Percentiles rank a stretch among this genome's conserved stretches.
phyloP scores from a whole-genome alignment of 2,329 filamentous ascomycete genomes.

The Metarhizium sp. region DNA sequence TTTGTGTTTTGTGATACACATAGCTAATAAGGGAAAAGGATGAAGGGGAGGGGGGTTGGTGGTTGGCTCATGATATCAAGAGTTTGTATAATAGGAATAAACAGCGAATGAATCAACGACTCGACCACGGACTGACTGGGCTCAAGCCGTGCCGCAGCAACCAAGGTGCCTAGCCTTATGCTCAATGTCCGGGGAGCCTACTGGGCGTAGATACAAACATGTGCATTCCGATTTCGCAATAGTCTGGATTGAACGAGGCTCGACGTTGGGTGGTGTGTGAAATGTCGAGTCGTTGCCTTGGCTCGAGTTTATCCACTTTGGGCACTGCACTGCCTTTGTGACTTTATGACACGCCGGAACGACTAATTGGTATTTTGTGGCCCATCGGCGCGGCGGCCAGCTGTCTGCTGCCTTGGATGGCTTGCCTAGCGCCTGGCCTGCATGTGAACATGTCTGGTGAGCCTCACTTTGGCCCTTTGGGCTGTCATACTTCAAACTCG shows the following conservation, averaged over 20 bases:
- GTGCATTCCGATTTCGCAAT: too few relatives aligned
- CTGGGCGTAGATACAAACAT: neutral
- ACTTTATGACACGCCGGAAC: neutral
- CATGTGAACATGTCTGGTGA: too few relatives aligned
- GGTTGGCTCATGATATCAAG: slow-evolving; percentile 1
- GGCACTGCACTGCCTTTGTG: neutral
- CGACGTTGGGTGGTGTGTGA: neutral
- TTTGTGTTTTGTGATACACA: neutral
- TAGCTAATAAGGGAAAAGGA: neutral
- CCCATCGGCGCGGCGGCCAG: neutral
- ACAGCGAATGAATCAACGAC: slow-evolving; percentile 4
- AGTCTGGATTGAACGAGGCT: too few relatives aligned
- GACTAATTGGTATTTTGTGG: too few relatives aligned
- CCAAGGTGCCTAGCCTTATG: neutral
- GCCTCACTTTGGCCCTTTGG: too few relatives aligned
- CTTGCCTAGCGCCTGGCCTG: too few relatives aligned
- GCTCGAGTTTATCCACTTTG: neutral
- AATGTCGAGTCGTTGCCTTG: neutral
- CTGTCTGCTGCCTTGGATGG: neutral
- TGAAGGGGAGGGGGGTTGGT: too few relatives aligned
- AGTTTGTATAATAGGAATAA: slow-evolving; percentile 7
- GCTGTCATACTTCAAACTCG: too few relatives aligned
- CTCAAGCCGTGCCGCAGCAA: too few relatives aligned
- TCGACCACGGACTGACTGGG: neutral
- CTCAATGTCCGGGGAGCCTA: neutral